A percentile compares a stretch with the other conserved stretches of the same genome.
These are phyloP conservation scores for Pseudoneurospora amorphoporcata DNA, from an alignment of 495 filamentous ascomycete species.

Conservation along the genomic window DNA sequence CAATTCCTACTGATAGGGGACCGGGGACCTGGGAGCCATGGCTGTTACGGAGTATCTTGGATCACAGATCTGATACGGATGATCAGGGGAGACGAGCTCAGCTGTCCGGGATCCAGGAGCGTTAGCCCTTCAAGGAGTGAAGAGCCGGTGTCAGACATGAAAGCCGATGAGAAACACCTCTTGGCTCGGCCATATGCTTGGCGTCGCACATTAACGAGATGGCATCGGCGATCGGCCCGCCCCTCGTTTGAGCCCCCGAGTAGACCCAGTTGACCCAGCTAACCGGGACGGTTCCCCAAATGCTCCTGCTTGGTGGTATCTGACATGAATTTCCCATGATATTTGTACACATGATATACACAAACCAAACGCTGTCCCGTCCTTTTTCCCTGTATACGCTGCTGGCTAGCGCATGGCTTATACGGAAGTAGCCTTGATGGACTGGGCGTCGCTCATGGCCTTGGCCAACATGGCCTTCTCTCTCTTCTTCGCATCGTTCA, in stretches of 20 bases:
- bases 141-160: background rate
- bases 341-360: conserved; percentile 19
- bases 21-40: background rate
- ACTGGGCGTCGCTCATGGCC: conserved; percentile 21
- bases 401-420: background rate
- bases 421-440: conserved; percentile 15
- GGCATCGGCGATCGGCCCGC: background rate
- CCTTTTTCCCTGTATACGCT: background rate
- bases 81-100: background rate
- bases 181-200: background rate
- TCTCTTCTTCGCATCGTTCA: conserved; percentile 51
- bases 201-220: background rate
- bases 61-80: background rate
- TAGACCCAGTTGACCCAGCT: background rate
- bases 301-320: background rate
- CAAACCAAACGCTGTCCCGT: background rate
- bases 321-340: background rate
- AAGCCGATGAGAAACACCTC: background rate
- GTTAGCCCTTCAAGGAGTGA: background rate
- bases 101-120: background rate
- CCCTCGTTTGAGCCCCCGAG: background rate
- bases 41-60: background rate
- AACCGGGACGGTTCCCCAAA: background rate
- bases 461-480: conserved; percentile 40
- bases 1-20: background rate